Conservation (phyloP, 2,329 filamentous ascomycete species). For the Aureobasidium sp. region DNA sequence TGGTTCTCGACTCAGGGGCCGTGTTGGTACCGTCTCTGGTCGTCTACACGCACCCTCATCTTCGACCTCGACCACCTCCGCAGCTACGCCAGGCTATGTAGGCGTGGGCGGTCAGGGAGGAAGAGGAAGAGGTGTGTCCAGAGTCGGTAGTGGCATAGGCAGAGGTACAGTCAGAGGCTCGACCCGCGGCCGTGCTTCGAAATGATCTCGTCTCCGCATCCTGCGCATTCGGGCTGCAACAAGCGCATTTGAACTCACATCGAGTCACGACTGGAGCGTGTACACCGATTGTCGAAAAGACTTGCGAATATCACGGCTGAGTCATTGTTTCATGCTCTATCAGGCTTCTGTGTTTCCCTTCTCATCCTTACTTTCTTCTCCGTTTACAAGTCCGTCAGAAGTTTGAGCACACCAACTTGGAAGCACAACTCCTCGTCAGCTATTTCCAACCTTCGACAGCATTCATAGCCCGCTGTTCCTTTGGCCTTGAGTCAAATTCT, state of each 20-base stretch:
- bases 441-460: no score
- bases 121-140: constrained; percentile 48
- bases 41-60: constrained; percentile 25
- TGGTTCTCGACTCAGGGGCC: constrained; percentile 31
- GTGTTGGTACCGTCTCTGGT: constrained; percentile 31
- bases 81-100: constrained; percentile 30
- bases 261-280: neutral
- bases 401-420: no score
- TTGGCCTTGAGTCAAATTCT: no score
- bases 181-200: constrained; percentile 26
- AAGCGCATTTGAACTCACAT: neutral
- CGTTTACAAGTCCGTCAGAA: no score
- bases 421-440: no score
- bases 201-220: neutral
- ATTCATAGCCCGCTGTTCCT: no score
- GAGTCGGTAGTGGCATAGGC: constrained; percentile 39
- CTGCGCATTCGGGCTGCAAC: neutral
- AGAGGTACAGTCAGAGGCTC: constrained; percentile 31
- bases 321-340: no score
- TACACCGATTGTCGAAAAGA: no score
- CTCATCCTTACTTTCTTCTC: no score
- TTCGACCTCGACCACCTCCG: constrained; percentile 20
- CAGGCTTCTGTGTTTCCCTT: no score
- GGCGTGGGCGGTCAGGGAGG: constrained; percentile 41
- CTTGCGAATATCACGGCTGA: no score